Evolutionary conservation across 768 basidiomycete genomes (phyloP), one percentile per base, ranked within the genome.

Genomic region (Tylopilus cervinicoccineus): DNA sequence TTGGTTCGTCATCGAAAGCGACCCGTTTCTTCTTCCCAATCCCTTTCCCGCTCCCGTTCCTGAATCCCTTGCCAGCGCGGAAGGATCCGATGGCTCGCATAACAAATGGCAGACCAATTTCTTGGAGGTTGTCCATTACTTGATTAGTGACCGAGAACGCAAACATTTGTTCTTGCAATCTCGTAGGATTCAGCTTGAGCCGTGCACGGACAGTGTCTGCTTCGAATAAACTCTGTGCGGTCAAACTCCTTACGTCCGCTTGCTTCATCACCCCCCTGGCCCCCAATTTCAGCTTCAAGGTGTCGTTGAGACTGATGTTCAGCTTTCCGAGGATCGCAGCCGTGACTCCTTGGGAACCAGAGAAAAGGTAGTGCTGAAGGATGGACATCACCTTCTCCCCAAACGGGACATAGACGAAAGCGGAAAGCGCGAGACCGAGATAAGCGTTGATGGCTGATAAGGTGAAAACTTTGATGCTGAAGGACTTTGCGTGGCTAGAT

Each of bases 361-460:
- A 58, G 43, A 65, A 69, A 31, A 71, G 43, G 47, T 58, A 48
- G 6, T 47, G 23, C 29, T 72, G 73, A 26, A 78, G 71, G 42
- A 73, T 62, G 8, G 75, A 70, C 88, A 93, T 92, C 52, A 92
- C 81, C 43, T 78, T 77, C 62, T 86, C 86, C 24, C 93, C 93
- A 54, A 94, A 96, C 0, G 93, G 93, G 5, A 95, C 89, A 64
- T 98, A 99, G 42, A 96, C 80, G 61, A 93, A 97, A 14, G 94
- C 93, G n/a, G 87, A 91, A 14, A 98, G 80, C 6, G 80, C 83
- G n/a, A 99, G 78, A 33, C 88, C 87, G 43, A 93, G 82, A 64
- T 94, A 97, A 0, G 95, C 88, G 17, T 94, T 92, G 61, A 97
- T 79, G 0, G 88, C 83, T 27, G 86, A 86, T 45, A 98, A 76